These are phyloP conservation scores for Termitomyces sp. DNA, from an alignment of 768 basidiomycete genomes.

Conservation along the genomic window DNA sequence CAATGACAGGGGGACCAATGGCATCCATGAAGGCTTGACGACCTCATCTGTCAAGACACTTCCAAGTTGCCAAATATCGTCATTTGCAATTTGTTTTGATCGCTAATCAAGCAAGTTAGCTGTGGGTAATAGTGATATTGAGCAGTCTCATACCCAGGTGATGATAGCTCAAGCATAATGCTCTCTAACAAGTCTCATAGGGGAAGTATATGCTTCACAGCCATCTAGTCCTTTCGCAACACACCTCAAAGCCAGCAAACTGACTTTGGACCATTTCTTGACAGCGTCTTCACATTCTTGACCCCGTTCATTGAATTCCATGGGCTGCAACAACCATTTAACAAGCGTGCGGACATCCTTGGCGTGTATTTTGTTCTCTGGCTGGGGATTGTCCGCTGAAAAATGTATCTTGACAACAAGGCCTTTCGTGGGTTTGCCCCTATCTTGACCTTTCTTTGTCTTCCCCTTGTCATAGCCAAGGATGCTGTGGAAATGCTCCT, in stretches of 20 bases:
- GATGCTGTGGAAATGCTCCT: no score
- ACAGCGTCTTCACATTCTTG: neutral
- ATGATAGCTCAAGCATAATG: neutral
- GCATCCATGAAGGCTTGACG: neutral
- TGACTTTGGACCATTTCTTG: no score
- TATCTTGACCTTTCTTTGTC: no score
- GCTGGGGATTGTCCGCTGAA: neutral
- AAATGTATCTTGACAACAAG: no score
- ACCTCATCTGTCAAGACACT: no score
- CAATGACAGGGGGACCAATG: neutral
- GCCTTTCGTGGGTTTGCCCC: no score
- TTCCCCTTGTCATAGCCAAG: no score
- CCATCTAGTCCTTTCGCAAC: neutral
- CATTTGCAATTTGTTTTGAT: neutral
- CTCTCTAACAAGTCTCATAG: neutral
- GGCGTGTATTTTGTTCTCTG: neutral
- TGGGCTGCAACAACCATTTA: neutral
- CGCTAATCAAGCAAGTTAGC: neutral
- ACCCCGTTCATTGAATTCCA: neutral
- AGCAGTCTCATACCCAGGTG: neutral
- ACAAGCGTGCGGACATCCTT: neutral
- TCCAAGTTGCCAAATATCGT: no score
- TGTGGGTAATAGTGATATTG: no score
- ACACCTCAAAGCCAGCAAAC: neutral
- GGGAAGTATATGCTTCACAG: no score